These are phyloP conservation scores for Lolium rigidum DNA, from an alignment of 176 grass and related monocot species.

Conservation along the genomic window DNA sequence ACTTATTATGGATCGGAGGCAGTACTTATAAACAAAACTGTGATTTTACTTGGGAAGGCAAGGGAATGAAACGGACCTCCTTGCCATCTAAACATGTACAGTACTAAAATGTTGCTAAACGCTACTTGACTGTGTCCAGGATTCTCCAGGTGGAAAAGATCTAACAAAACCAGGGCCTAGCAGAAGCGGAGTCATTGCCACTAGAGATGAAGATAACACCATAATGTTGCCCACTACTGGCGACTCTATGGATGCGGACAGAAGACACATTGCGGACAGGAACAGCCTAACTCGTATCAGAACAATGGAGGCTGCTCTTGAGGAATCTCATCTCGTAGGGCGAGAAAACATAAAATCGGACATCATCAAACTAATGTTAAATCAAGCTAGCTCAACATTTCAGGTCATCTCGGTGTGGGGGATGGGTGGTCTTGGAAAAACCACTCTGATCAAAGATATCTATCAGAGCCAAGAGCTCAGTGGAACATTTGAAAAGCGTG, in stretches of 20 bases:
- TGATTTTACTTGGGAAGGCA: not conserved
- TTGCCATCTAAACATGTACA: not conserved
- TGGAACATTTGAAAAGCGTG: not conserved
- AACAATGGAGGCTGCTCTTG: not conserved
- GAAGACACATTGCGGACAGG: not conserved
- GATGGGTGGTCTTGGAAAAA: slow-evolving; percentile 47
- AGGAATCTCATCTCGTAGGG: not conserved
- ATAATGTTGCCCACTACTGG: not conserved
- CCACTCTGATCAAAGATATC: slow-evolving; percentile 26
- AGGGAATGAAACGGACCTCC: not conserved
- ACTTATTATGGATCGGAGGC: too few species aligned
- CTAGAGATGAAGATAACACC: too few species aligned
- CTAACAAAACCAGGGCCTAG: not conserved
- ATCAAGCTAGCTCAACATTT: not conserved
- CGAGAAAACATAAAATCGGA: not conserved
- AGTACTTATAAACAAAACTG: too few species aligned
- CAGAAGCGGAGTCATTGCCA: not conserved
- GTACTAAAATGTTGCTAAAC: not conserved
- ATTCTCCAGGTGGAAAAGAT: not conserved
- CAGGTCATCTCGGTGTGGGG: slow-evolving; percentile 20
- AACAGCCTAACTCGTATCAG: not conserved
- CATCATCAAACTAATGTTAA: not conserved
- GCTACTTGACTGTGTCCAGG: not conserved
- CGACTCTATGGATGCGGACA: not conserved
- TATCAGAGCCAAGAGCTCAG: not conserved